phyloP scores from a whole-genome alignment of 2,329 filamentous ascomycete genomes.

The Penicillium fuscoglaucum region DNA sequence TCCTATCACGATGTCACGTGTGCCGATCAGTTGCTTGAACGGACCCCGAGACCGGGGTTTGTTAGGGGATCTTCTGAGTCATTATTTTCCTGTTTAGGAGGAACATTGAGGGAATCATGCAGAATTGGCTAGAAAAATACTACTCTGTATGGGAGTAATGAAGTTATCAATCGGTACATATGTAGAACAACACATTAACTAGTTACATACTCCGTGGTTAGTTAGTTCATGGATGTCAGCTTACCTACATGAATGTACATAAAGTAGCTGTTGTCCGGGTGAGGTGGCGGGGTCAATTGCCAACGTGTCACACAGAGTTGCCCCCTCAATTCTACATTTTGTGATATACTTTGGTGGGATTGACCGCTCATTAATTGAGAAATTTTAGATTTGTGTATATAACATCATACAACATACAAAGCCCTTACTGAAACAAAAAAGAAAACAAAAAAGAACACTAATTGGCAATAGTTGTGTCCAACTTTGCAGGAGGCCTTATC shows the following conservation, averaged over 20 bases:
- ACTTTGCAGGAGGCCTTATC: background rate
- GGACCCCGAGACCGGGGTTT: slow-evolving; percentile 8
- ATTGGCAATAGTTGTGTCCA: background rate
- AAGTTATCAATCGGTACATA: background rate
- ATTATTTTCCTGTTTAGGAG: background rate
- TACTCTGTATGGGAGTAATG: background rate
- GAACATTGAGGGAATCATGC: background rate
- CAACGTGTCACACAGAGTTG: background rate
- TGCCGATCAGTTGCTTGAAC: slow-evolving; percentile 11
- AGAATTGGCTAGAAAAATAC: background rate
- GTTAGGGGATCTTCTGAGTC: background rate
- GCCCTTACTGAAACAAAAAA: background rate
- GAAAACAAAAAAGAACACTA: background rate
- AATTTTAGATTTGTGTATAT: background rate
- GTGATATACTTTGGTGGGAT: background rate
- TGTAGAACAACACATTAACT: background rate
- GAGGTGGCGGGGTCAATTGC: slow-evolving; percentile 9
- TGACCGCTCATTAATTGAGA: slow-evolving; percentile 2
- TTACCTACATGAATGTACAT: background rate
- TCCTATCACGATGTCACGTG: slow-evolving; percentile 14
- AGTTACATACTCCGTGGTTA: too few species aligned
- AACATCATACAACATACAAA: background rate
- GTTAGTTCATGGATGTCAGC: background rate
- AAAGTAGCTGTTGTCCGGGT: background rate
- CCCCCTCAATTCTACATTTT: background rate